Evolutionary conservation across 2,329 filamentous ascomycete species (phyloP).

Genomic region (Grosmannia huntii): DNA sequence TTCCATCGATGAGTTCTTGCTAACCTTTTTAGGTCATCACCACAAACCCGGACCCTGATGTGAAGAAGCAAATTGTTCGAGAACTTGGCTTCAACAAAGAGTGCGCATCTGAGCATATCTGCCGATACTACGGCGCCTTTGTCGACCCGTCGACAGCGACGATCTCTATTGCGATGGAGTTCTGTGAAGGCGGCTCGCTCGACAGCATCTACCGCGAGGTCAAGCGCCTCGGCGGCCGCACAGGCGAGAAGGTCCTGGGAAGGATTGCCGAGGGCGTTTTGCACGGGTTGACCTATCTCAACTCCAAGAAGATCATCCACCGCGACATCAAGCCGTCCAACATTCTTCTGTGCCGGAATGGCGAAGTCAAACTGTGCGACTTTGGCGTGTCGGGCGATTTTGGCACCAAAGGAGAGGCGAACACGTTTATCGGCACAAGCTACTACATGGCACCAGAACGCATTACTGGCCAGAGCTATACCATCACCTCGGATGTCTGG

Average conservation of each 20-base stretch:
- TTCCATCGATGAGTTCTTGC: background rate
- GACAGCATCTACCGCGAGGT: conserved; percentile 97
- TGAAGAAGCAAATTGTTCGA: conserved; percentile 95
- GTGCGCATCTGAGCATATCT: conserved; percentile 91
- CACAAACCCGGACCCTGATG: conserved; percentile 91
- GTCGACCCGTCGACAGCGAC: conserved; percentile 92
- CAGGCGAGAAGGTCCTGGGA: conserved; percentile 91
- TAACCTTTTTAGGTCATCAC: conserved; percentile 65
- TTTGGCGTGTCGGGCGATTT: conserved; percentile 97
- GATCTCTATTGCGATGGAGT: conserved; percentile 98
- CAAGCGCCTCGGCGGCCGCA: conserved; percentile 85
- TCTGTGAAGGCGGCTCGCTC: conserved; percentile 90
- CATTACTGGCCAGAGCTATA: conserved; percentile 95
- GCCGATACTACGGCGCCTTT: conserved; percentile 93
- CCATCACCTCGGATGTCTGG: conserved; percentile 98
- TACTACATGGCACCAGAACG: conserved; percentile 99
- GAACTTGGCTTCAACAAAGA: conserved; percentile 97
- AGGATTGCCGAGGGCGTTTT: conserved; percentile 94
- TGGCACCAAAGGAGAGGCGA: conserved; percentile 94
- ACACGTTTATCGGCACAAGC: conserved; percentile 96
- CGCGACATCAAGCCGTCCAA: conserved; percentile 98
- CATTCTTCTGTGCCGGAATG: conserved; percentile 82
- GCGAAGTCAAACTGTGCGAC: conserved; percentile 94
- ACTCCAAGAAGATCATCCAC: conserved; percentile 94
- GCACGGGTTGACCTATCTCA: conserved; percentile 85